phyloP scores from a whole-genome alignment of 768 basidiomycete species.

The Mycena vitilis region DNA sequence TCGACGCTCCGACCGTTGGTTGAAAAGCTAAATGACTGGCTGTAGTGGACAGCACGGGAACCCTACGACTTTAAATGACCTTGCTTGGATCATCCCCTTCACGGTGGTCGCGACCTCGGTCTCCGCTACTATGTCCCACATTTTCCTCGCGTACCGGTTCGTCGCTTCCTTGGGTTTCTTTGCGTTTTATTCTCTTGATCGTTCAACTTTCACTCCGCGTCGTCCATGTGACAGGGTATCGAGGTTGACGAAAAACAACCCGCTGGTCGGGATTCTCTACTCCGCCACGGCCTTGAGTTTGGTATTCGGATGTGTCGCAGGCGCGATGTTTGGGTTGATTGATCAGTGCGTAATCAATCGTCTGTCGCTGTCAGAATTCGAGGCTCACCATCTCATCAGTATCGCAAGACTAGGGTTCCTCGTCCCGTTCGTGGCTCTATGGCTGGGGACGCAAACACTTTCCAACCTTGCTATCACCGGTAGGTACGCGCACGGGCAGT shows the following conservation, averaged over 20 bases:
- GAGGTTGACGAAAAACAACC: constrained; percentile 49
- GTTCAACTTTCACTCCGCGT: not conserved
- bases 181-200: not conserved
- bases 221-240: constrained; percentile 43
- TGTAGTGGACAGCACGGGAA: constrained; percentile 54
- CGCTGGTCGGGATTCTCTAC: constrained; percentile 50
- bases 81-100: constrained; percentile 63
- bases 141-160: constrained; percentile 59
- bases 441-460: constrained; percentile 59
- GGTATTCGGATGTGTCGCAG: constrained; percentile 56
- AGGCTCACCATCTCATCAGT: constrained; percentile 39
- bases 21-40: not conserved
- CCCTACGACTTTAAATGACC: constrained; percentile 50
- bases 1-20: not conserved
- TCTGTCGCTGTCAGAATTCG: not conserved
- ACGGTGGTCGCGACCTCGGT: constrained; percentile 60
- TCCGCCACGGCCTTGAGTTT: constrained; percentile 53
- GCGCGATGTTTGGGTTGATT: constrained; percentile 56
- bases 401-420: constrained; percentile 55
- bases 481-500: constrained; percentile 36
- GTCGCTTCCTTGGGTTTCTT: constrained; percentile 18
- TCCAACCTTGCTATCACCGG: constrained; percentile 60
- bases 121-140: constrained; percentile 62
- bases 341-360: constrained; percentile 46
- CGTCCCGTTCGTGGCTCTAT: constrained; percentile 56